Conservation (phyloP, 805 yeast species). For the Spencermartinsiella europaea region DNA sequence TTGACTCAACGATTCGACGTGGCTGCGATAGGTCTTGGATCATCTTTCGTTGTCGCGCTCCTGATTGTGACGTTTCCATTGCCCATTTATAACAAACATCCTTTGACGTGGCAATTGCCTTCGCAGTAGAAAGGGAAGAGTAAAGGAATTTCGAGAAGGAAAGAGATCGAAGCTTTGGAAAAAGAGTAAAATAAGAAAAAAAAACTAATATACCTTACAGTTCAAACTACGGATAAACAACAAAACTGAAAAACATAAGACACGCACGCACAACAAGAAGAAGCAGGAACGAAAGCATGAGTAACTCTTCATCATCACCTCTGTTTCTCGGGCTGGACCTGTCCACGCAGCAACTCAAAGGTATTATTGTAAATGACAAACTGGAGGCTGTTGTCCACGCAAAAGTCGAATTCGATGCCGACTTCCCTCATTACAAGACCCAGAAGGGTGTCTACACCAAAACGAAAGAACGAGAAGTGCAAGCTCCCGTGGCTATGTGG, state of each 20-base stretch:
- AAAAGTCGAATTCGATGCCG: slow-evolving; percentile 67
- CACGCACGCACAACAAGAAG: too few species aligned
- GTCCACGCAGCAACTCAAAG: slow-evolving; percentile 84
- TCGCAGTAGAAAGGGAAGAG: not conserved
- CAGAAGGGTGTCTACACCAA: slow-evolving; percentile 64
- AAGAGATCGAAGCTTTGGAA: too few species aligned
- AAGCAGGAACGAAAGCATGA: not conserved
- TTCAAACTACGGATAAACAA: too few species aligned
- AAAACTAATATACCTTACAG: too few species aligned
- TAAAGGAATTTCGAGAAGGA: too few species aligned
- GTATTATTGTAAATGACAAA: slow-evolving; percentile 54
- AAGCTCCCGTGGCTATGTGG: slow-evolving; percentile 88
- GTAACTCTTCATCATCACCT: not conserved
- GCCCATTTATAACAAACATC: slow-evolving; percentile 47
- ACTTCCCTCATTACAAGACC: slow-evolving; percentile 57
- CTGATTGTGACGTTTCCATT: slow-evolving; percentile 41
- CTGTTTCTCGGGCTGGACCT: slow-evolving; percentile 61
- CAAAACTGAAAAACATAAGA: too few species aligned
- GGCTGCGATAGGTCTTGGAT: slow-evolving; percentile 38
- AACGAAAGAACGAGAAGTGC: slow-evolving; percentile 52
- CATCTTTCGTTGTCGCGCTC: slow-evolving; percentile 25
- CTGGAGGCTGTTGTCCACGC: slow-evolving; percentile 53
- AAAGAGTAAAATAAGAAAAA: too few species aligned
- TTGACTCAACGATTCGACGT: slow-evolving; percentile 40
- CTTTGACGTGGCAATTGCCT: slow-evolving; percentile 39